Conservation (phyloP, 257 asterid genomes). For the Primulina eburnea region DNA sequence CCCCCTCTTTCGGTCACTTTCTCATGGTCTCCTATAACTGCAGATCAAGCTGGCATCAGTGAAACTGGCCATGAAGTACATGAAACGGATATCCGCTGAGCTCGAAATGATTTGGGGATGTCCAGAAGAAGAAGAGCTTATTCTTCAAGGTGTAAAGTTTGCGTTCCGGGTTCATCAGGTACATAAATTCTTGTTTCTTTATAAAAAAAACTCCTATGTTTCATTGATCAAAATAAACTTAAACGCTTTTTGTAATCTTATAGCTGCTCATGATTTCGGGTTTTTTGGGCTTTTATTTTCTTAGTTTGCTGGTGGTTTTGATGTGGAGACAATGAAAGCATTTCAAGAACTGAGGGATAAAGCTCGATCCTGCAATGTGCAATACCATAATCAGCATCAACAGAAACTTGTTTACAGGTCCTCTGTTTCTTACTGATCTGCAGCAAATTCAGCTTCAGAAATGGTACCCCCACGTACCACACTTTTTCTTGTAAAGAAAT, state of each 20-base stretch:
- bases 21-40: background rate
- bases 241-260: background rate
- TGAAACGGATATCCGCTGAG: constrained; percentile 65
- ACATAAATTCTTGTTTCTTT: background rate
- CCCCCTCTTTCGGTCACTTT: background rate
- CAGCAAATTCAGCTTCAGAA: constrained; percentile 56
- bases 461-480: constrained; percentile 9
- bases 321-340: constrained; percentile 61
- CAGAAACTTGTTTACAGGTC: constrained; percentile 48
- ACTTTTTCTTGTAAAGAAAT: constrained; percentile 41
- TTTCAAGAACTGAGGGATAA: constrained; percentile 67
- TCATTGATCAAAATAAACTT: background rate
- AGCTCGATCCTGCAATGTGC: constrained; percentile 42
- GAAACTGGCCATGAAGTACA: constrained; percentile 60
- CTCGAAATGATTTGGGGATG: constrained; percentile 50
- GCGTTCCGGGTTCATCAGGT: constrained; percentile 70
- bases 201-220: too few relatives aligned
- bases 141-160: constrained; percentile 38
- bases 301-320: constrained; percentile 91
- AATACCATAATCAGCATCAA: constrained; percentile 49
- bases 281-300: background rate
- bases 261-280: constrained; percentile 1
- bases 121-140: constrained; percentile 32
- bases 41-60: constrained; percentile 78
- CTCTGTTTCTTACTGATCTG: constrained; percentile 46